Base-by-base conservation (phyloP, 768 basidiomycete genomes). In the Dioszegia crocea region DNA sequence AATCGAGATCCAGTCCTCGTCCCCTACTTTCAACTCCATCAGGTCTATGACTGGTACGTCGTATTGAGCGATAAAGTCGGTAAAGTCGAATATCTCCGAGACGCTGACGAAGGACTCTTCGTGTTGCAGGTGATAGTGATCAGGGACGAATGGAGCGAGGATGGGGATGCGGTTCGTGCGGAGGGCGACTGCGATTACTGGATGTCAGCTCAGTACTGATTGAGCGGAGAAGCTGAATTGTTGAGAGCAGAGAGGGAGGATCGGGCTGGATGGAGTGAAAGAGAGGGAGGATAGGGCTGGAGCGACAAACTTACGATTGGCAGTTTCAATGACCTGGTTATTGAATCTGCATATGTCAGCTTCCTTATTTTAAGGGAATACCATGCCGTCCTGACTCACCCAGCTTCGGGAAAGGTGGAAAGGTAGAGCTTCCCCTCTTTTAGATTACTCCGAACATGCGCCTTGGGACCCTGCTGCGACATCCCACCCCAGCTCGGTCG, bases 91-190 rank as follows among this genome's bases (percentile, higher is more conserved):
- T 1, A 61, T 39, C 16, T 61, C 46, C 6, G 45, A 26, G 12
- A 61, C 46, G 38, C 33, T 36, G 5, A 46, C 19, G 29, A 38
- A 47, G 26, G 46, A n/a, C 21, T 51, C 55, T 14, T 56, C 24
- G 29, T 31, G 24, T 2, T 16, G n/a, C 6, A 56, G 33, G 27
- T 56, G 54, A 9, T 8, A 8, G 12, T 31, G 14, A 39, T 56
- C 41, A n/a, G 44, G 41, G 17, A 24, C 5, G 41, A 62, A 38
- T 3, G 61, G 40, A 26, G 61, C 39, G 16, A 62, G 56, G 48
- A 62, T 53, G 17, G 61, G 61, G 33, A 57, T 57, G 9, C 61
- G 56, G n/a, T 53, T 26, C 24, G 61, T 52, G 17, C 51, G 29
- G 17, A 49, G 21, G 12, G 49, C 48, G 14, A 62, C n/a, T 19